phyloP scores from a whole-genome alignment of 2,329 filamentous ascomycete species.

The Cladosporium colombiae region DNA sequence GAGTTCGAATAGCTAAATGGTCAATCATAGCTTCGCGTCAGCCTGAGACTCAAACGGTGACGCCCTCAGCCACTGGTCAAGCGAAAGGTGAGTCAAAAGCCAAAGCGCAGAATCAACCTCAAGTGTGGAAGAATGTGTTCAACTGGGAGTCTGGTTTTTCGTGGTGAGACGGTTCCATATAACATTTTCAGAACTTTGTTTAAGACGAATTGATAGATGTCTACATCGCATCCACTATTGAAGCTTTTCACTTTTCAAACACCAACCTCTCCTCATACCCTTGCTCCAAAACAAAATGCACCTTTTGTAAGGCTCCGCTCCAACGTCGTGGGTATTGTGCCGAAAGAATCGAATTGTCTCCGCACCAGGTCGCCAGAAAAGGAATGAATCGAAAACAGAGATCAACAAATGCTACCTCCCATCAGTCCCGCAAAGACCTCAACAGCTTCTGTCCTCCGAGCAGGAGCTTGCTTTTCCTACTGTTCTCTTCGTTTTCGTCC shows the following conservation, averaged over 20 bases:
- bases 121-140: constrained; percentile 1
- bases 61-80: too few species aligned
- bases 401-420: not conserved
- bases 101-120: not conserved
- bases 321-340: constrained; percentile 9
- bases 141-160: not conserved
- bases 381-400: too few species aligned
- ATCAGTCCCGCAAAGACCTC: constrained; percentile 37
- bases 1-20: not conserved
- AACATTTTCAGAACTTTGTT: not conserved
- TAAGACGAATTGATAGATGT: not conserved
- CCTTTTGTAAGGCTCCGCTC: not conserved
- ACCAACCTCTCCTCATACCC: not conserved
- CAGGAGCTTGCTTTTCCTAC: constrained; percentile 43
- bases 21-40: not conserved
- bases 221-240: not conserved
- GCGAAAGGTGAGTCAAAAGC: not conserved
- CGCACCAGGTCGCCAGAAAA: not conserved
- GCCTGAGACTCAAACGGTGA: not conserved
- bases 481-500: constrained; percentile 36
- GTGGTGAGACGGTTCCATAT: not conserved
- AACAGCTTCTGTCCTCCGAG: constrained; percentile 47
- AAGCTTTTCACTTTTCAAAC: not conserved
- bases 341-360: not conserved
- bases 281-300: not conserved